Base-by-base conservation (phyloP, 1,139 yeast genomes). In the Ogataea hybrid region DNA sequence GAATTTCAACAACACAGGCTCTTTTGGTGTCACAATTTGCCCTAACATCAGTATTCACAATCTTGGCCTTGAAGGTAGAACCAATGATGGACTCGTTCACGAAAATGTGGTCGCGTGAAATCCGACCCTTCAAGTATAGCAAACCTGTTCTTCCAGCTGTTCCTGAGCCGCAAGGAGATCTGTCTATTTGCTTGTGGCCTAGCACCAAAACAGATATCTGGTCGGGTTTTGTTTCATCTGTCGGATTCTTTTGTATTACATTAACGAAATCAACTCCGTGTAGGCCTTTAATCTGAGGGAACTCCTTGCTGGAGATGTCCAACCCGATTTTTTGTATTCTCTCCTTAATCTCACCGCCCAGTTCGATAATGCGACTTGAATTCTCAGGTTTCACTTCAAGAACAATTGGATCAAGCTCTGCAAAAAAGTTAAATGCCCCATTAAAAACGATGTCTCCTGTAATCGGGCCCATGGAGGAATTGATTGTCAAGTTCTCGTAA, bases 81-180 rank as follows among this genome's bases (percentile, higher is more conserved):
- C 61, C 60, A 17, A 57, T 54, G 2, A 57, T 44, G 3, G 61
- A 56, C 40, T 56, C 54, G 40, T 57, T 57, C 10, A 49, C 49
- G 42, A 44, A 51, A 2, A 8, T 25, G 18, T 43, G 8, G 1
- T 47, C 38, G 1, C 16, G 18, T 1, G 37, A 17, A 7, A 55
- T 21, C 16, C 31, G 20, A 1, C 50, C 51, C 14, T 50, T 48
- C 22, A 55, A 38, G 25, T 41, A 53, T 9, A 55, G 44, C 27
- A 48, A 52, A 0, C 57, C 59, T 3, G 50, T 44, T 28, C 59
- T 41, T 2, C 60, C 61, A 7, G 59, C 58, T 1, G 61, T 56
- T 6, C 59, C 58, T 1, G 60, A 56, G 9, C 60, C 59, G 43
- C 57, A 53, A 1, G 61, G 58, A 2, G 61, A 56, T 15, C 61